Evolutionary conservation across 768 basidiomycete species (phyloP), one percentile per base, ranked within the genome.

Genomic region (Agrocybe pediades): DNA sequence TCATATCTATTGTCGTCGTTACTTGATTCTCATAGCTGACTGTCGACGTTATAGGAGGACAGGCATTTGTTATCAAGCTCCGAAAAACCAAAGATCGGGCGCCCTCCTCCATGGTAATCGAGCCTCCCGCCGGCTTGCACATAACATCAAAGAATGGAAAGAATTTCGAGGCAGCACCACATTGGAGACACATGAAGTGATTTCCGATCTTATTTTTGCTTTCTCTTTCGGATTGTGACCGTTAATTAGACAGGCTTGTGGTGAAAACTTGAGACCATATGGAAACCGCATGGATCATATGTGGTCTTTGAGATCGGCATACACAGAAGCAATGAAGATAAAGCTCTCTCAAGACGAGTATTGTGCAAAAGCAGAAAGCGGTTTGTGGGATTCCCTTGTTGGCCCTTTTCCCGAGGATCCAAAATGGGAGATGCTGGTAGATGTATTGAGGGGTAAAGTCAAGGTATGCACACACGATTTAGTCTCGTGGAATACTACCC

Each of bases 51-150:
- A 13, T 13, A 92, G 93, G 89, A 46, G 94, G 94, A 4, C 91
- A 95, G 66, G 90, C 93, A 0, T 94, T 92, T 64, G 78, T 91
- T 63, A 79, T 95, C 62, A 97, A 97, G 68, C 75, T 92, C 21
- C 83, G 95, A 17, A 84, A 82, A 64, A 92, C 92, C 1, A 66
- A 76, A 33, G 89, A 92, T 57, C 82, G 86, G 20, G 88, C 91
- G 0, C 80, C 91, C 1, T 79, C 82, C 3, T 88, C 90, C 6
- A 92, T 93, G 89, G 66, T 94, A 9, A 74, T 97, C 30, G 94
- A 97, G 42, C 89, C 92, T 36, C 92, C 92, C 1, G 81, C 82
- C 63, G 75, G 73, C 13, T 73, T 95, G 58, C 70, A 82, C 47
- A 36, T 51, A 19, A 41, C 59, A 49, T 17, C 24, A 36, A 83